Evolutionary conservation across 371 early-diverging fungal species (phyloP), one percentile per base, ranked within the genome.

Genomic region (Syncephalastrum sp.): DNA sequence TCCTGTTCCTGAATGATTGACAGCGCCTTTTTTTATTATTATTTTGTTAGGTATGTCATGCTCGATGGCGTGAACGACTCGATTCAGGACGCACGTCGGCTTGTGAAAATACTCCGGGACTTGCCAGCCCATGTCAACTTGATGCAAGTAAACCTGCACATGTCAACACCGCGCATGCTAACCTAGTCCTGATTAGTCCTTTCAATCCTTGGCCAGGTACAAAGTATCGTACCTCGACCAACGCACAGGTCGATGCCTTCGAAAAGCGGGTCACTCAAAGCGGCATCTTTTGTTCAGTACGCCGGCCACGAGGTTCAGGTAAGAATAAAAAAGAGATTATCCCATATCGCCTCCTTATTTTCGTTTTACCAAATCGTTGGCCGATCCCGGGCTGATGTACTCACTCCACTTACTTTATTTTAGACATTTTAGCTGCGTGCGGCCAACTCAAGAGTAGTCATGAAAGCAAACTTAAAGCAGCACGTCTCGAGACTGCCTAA

Each of bases 131-230:
- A 92, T 67, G 90, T 95, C 19, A 95, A 94, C 64, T 65, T 94
- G 43, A 93, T 94, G 84, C 82, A 81, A 77, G 72, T 47, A 17
- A 14, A n/a, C 46, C 15, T 53, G 21, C 16, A 42, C 21, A 51
- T 25, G 25, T 15, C 16, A 21, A 29, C 14, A 33, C 5, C 17
- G 19, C 47, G 47, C 16, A 25, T 45, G 23, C 47, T 50, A 10
- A 41, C 16, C 10, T 27, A 42, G 14, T 48, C 25, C 27, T 13
- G 15, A 13, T n/a, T 50, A 83, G 84, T 42, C 91, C 91, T 5
- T 91, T 89, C 57, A 91, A 91, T 54, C 87, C 89, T 21, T 91
- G 91, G 91, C 90, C 91, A 10, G 90, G 90, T 13, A 85, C 83
- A 53, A 53, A 53, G n/a, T 87, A 83, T 57, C 59, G 72, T 33